These are phyloP conservation scores for Fusarium cyanostomum DNA, from an alignment of 2,329 filamentous ascomycete genomes.

Conservation along the genomic window DNA sequence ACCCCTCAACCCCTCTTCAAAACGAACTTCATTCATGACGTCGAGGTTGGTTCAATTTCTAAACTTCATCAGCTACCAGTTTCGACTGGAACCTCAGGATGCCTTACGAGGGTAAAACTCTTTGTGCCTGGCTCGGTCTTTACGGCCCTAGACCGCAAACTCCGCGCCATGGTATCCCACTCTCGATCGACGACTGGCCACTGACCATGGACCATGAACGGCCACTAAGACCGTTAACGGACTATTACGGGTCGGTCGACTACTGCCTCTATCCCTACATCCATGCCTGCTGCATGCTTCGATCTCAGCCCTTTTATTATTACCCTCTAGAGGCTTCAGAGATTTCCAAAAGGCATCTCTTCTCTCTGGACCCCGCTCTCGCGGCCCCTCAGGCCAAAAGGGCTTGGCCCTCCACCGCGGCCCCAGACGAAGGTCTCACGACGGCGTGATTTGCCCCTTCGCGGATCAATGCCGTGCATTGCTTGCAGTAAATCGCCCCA, in stretches of 20 bases:
- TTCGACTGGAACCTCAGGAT: neutral
- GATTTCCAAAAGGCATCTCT: too few relatives aligned
- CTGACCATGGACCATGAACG: neutral
- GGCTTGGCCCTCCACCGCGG: constrained; percentile 16
- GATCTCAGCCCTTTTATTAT: constrained; percentile 12
- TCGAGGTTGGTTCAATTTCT: neutral
- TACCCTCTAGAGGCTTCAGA: neutral
- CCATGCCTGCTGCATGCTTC: constrained; percentile 11
- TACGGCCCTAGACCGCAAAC: constrained; percentile 28
- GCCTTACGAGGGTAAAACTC: neutral
- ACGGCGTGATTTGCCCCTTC: constrained; percentile 32
- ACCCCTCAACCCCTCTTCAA: neutral
- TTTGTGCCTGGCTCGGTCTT: constrained; percentile 26
- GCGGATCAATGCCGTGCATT: constrained; percentile 18
- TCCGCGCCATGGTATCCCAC: constrained; percentile 19
- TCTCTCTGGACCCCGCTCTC: neutral
- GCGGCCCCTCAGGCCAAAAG: neutral
- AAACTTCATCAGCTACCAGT: too few relatives aligned
- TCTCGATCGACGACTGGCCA: constrained; percentile 5
- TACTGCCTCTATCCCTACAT: constrained; percentile 5
- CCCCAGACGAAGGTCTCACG: neutral
- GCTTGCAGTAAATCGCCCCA: constrained; percentile 23
- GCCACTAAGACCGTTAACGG: constrained; percentile 4
- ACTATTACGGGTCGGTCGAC: constrained; percentile 4
- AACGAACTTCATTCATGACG: constrained; percentile 3